These are phyloP conservation scores for Luvunga scandens DNA, from an alignment of 345 rosid species.

Conservation along the genomic window DNA sequence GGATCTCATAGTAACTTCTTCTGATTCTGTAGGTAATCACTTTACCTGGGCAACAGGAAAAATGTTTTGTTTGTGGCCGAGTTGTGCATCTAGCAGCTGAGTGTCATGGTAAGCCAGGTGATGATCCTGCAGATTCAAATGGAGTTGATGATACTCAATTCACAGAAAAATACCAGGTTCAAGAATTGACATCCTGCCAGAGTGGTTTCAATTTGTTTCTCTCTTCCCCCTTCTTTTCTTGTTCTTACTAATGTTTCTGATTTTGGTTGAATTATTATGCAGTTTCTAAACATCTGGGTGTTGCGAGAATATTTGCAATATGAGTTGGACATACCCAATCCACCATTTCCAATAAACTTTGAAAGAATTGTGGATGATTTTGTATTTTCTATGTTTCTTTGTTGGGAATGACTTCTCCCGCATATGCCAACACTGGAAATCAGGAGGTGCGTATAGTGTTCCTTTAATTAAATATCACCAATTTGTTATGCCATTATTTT, in stretches of 20 bases:
- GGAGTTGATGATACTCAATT: slow-evolving; percentile 59
- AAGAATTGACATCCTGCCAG: slow-evolving; percentile 9
- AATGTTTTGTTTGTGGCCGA: slow-evolving; percentile 90
- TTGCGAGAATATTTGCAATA: slow-evolving; percentile 85
- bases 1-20: slow-evolving; percentile 6
- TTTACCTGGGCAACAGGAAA: slow-evolving; percentile 91
- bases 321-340: slow-evolving; percentile 77
- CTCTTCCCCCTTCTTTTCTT: not conserved
- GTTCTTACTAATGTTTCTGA: not conserved
- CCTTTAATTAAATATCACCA: not conserved
- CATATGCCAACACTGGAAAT: slow-evolving; percentile 99
- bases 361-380: slow-evolving; percentile 95
- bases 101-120: slow-evolving; percentile 67
- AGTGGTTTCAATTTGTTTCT: slow-evolving; percentile 3
- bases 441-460: slow-evolving; percentile 61
- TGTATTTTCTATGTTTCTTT: slow-evolving; percentile 94
- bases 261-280: slow-evolving; percentile 24
- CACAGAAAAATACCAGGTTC: slow-evolving; percentile 99
- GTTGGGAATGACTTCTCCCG: slow-evolving; percentile 99
- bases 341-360: slow-evolving; percentile 79
- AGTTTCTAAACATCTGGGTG: slow-evolving; percentile 96
- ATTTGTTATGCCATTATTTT: not conserved
- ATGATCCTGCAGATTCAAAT: slow-evolving; percentile 34
- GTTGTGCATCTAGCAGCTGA: slow-evolving; percentile 96
- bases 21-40: slow-evolving; percentile 57